Percentiles rank a stretch among this genome's conserved stretches.
Conservation (phyloP, 805 yeast species). For the Wickerhamiella slavikovae region DNA sequence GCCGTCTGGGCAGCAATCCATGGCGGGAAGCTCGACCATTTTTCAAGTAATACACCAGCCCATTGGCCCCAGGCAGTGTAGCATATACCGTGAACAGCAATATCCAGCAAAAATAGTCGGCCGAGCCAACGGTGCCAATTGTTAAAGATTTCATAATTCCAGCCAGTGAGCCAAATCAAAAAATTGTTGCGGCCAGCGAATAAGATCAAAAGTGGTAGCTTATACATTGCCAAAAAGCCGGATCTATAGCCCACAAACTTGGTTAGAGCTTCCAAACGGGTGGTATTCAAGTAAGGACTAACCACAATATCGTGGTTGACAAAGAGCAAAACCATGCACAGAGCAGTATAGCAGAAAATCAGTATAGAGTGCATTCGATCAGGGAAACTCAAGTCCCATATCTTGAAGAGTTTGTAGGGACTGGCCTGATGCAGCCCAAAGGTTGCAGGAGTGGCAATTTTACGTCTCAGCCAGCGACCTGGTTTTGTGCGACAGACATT, state of each 20-base stretch:
- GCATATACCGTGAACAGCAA: slow-evolving; percentile 25
- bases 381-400: slow-evolving; percentile 15
- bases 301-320: slow-evolving; percentile 3
- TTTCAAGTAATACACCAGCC: slow-evolving; percentile 20
- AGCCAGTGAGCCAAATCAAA: slow-evolving; percentile 36
- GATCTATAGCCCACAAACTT: slow-evolving; percentile 23
- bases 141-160: slow-evolving; percentile 36
- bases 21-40: slow-evolving; percentile 15
- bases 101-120: slow-evolving; percentile 21
- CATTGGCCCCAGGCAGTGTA: slow-evolving; percentile 24
- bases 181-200: slow-evolving; percentile 54
- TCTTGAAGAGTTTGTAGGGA: not conserved
- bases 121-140: slow-evolving; percentile 36
- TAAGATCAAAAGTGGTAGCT: slow-evolving; percentile 23
- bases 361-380: slow-evolving; percentile 22
- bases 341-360: slow-evolving; percentile 15
- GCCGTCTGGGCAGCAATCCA: slow-evolving; percentile 24
- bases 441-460: slow-evolving; percentile 3
- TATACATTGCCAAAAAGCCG: slow-evolving; percentile 11
- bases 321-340: slow-evolving; percentile 7
- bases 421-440: not conserved
- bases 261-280: slow-evolving; percentile 3
- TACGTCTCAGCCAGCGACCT: slow-evolving; percentile 2
- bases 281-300: slow-evolving; percentile 20
- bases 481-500: not conserved